Evolutionary conservation across 768 basidiomycete species (phyloP), one percentile per base, ranked within the genome.

Genomic region (Mycena olivaceomarginata): DNA sequence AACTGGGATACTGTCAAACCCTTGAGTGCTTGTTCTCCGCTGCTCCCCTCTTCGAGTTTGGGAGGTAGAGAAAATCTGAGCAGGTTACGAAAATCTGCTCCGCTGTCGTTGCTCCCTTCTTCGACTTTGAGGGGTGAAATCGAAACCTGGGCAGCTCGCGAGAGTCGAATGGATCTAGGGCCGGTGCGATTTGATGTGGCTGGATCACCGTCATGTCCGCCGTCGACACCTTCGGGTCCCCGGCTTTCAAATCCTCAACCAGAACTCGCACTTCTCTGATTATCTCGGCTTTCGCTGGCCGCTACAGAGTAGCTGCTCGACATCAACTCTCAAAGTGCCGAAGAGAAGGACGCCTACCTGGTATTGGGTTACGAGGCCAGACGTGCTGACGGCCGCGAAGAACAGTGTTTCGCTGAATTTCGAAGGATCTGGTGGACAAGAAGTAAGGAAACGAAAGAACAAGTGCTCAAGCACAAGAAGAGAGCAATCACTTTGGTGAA

Each of bases 341-440:
- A 15, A 60, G 63, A 16, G 62, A 40, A 51, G 51, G 62, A 46
- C 2, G 81, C 89, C 71, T 41, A 94, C 95, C 86, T 95, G 94
- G 80, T 94, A 93, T n/a, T 88, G 85, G 15, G 92, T 91, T 0
- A 96, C 94, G 10, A 92, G 88, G 0, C 93, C 95, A 0, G 95
- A 97, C 0, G 95, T 95, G 79, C 93, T 94, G 0, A 95, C 94
- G 43, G 94, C 89, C 2, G 94, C 93, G 82, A 92, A 97, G 82
- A 97, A 92, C 0, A 96, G 81, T 0, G 95, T 96, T 81, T 94
- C 94, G 11, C 63, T 12, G 39, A 68, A 64, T 48, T 37, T 41
- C 25, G 67, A 53, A 20, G 41, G 56, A 68, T 39, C 40, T 62
- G 5, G 25, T 31, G 31, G 31, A 31, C 20, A 43, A 25, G 10